phyloP scores from a whole-genome alignment of 495 filamentous ascomycete species.

The Podospora pseudopauciseta region DNA sequence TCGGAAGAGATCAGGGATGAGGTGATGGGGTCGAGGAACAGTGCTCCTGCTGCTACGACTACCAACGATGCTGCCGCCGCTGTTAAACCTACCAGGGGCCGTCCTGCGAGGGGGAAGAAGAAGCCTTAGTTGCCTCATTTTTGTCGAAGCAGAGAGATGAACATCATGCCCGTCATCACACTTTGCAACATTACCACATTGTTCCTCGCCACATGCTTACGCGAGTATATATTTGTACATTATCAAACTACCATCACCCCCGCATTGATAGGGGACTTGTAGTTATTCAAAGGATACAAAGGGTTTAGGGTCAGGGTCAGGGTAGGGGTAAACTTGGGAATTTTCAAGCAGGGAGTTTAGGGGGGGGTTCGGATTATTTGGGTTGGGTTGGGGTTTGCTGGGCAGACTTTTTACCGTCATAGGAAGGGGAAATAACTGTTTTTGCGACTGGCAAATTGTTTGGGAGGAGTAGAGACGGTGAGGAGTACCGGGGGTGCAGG shows the following conservation, averaged over 20 bases:
- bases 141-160: no score
- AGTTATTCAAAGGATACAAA: not conserved
- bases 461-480: not conserved
- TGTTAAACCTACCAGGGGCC: not conserved
- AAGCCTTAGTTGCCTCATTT: not conserved
- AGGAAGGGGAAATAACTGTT: no score
- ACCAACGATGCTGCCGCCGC: not conserved
- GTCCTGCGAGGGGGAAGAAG: not conserved
- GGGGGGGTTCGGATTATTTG: not conserved
- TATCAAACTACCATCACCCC: not conserved
- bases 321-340: not conserved
- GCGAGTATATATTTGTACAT: not conserved
- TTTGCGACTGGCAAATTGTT: not conserved
- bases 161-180: no score
- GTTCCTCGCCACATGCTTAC: not conserved
- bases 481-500: not conserved
- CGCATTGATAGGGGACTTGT: no score
- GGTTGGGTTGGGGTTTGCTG: not conserved
- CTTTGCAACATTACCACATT: not conserved
- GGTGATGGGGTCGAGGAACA: not conserved
- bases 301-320: not conserved
- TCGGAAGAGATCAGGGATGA: slow-evolving; percentile 40
- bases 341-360: not conserved
- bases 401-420: not conserved
- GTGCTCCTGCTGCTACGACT: not conserved